These are phyloP conservation scores for Ustilago vetiveriae DNA, from an alignment of 1,284 basidiomycete species.

Conservation along the genomic window DNA sequence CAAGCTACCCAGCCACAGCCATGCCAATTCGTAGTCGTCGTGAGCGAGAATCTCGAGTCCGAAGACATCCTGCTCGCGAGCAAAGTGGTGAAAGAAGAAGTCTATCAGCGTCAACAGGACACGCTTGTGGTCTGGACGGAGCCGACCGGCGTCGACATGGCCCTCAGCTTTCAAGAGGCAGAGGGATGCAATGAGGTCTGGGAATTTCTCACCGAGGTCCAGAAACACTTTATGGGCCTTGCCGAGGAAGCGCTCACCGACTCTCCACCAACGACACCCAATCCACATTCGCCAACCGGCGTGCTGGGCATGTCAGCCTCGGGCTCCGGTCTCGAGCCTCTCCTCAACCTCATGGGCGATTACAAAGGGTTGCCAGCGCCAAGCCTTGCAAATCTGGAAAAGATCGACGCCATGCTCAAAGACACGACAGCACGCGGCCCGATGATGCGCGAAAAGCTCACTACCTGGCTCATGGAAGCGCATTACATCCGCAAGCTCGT, in stretches of 20 bases:
- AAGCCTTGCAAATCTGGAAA: constrained; percentile 61
- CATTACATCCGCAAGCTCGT: constrained; percentile 89
- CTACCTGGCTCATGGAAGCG: constrained; percentile 73
- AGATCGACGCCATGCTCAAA: constrained; percentile 63
- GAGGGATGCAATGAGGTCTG: constrained; percentile 96
- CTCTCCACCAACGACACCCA: constrained; percentile 47
- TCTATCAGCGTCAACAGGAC: constrained; percentile 71
- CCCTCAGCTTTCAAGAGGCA: constrained; percentile 94
- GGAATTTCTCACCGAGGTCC: constrained; percentile 96
- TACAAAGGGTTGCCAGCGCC: constrained; percentile 66
- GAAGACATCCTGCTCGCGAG: constrained; percentile 62
- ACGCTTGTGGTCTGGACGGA: constrained; percentile 99
- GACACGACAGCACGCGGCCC: constrained; percentile 66
- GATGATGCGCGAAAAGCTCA: constrained; percentile 77
- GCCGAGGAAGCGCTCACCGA: constrained; percentile 50
- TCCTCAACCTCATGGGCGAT: constrained; percentile 40
- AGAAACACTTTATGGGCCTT: constrained; percentile 74
- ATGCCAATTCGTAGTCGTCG: constrained; percentile 61
- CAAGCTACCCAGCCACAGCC: constrained; percentile 19
- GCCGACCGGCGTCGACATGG: constrained; percentile 91
- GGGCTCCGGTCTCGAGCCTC: constrained; percentile 35
- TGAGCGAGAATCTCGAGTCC: constrained; percentile 59
- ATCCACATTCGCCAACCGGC: constrained; percentile 38
- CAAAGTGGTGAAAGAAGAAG: constrained; percentile 64
- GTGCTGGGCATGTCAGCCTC: constrained; percentile 49